A percentile compares a stretch with the other conserved stretches of the same genome.
These are phyloP conservation scores for Russula compacta DNA, from an alignment of 768 basidiomycete genomes.

Conservation along the genomic window DNA sequence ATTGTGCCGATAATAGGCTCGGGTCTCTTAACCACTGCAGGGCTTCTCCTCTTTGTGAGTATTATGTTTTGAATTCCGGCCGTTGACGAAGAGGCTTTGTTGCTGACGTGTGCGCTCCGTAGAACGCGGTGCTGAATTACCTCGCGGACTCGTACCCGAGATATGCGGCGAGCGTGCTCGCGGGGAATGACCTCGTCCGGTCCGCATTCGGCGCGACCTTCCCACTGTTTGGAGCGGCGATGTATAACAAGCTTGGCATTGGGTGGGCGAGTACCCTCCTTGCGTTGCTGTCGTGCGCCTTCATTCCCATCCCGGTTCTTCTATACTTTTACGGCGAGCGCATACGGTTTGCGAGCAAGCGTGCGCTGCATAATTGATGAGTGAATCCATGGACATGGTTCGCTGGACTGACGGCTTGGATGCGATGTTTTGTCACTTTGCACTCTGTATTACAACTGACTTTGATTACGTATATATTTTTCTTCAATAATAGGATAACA, in stretches of 20 bases:
- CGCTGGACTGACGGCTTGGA: not conserved
- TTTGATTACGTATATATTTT: no score
- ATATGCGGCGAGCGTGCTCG: constrained; percentile 28
- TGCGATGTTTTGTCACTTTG: not conserved
- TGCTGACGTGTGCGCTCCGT: not conserved
- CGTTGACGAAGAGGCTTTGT: not conserved
- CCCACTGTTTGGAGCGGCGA: constrained; percentile 20
- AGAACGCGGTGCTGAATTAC: constrained; percentile 25
- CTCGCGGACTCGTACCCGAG: constrained; percentile 27
- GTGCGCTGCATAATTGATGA: constrained; percentile 16
- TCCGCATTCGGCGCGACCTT: constrained; percentile 19
- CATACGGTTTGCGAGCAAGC: constrained; percentile 17
- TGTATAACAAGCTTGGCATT: constrained; percentile 23
- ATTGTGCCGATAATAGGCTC: constrained; percentile 30
- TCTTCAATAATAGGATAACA: not conserved
- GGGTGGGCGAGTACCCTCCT: constrained; percentile 25
- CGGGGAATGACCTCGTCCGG: constrained; percentile 29
- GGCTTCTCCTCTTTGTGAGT: constrained; percentile 26
- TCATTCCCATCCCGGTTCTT: constrained; percentile 23
- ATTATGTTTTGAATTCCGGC: constrained; percentile 23
- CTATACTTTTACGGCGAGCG: constrained; percentile 17
- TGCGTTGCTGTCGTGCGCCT: constrained; percentile 22
- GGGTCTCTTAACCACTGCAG: constrained; percentile 24
- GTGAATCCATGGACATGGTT: not conserved
- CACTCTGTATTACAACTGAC: no score